Evolutionary conservation across 306 rosid species (phyloP).

Genomic region (Lotus japonicus): DNA sequence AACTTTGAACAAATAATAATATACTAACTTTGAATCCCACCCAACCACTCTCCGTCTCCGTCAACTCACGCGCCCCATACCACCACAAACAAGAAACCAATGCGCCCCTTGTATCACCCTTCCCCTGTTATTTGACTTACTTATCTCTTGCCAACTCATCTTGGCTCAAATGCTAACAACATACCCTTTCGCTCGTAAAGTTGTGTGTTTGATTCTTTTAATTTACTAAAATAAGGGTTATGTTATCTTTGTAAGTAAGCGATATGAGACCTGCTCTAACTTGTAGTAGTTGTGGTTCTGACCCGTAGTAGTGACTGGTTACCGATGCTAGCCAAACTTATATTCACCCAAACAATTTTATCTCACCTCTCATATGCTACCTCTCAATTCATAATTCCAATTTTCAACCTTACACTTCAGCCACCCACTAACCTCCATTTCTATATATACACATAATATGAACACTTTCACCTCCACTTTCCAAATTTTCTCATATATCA

Average conservation of each 20-base stretch:
- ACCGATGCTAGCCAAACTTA: too few species aligned
- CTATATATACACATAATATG: neutral
- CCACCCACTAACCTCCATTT: neutral
- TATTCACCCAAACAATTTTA: too few species aligned
- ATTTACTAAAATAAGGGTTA: too few species aligned
- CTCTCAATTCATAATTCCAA: neutral
- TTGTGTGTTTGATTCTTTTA: too few species aligned
- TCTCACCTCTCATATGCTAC: too few species aligned
- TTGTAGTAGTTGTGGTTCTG: too few species aligned
- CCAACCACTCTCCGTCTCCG: conserved; percentile 18
- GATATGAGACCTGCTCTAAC: too few species aligned
- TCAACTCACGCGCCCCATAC: conserved; percentile 28
- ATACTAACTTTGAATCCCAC: conserved; percentile 13
- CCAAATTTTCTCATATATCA: neutral
- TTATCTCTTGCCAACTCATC: too few species aligned
- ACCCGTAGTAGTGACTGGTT: too few species aligned
- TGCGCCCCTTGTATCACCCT: conserved; percentile 54
- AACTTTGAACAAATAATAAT: neutral
- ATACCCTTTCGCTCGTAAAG: too few species aligned
- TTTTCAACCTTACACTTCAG: conserved; percentile 1
- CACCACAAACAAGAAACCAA: conserved; percentile 16
- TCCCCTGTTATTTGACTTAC: conserved; percentile 16
- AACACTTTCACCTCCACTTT: neutral
- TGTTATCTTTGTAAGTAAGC: too few species aligned
- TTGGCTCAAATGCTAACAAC: too few species aligned